A percentile compares a stretch with the other conserved stretches of the same genome.
These are phyloP conservation scores for Pseudogymnoascus sp. DNA, from an alignment of 2,329 filamentous ascomycete genomes.

Conservation along the genomic window DNA sequence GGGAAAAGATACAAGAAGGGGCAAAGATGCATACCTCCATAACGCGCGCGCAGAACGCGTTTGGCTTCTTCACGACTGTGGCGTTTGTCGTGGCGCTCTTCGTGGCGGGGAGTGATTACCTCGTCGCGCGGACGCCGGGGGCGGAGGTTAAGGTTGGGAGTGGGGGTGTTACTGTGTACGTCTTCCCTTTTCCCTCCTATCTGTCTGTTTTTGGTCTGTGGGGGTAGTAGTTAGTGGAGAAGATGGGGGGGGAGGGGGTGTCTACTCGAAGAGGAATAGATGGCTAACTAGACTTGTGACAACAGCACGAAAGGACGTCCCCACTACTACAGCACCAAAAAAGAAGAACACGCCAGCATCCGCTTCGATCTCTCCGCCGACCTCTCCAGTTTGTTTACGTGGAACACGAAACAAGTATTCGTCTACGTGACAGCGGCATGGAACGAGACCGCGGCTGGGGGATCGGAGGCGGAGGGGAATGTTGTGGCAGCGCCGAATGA, in stretches of 20 bases:
- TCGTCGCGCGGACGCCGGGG: constrained; percentile 59
- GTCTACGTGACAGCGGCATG: constrained; percentile 85
- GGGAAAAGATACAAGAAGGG: too few relatives aligned
- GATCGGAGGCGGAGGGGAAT: too few relatives aligned
- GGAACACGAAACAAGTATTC: constrained; percentile 99
- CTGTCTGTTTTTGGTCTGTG: too few relatives aligned
- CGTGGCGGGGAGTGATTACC: constrained; percentile 72
- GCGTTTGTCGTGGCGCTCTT: constrained; percentile 71
- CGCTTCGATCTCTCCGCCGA: constrained; percentile 91
- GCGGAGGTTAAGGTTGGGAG: constrained; percentile 61
- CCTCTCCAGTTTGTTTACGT: constrained; percentile 86
- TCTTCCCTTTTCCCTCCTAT: constrained; percentile 14
- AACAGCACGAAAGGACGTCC: constrained; percentile 84
- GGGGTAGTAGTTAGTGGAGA: too few relatives aligned
- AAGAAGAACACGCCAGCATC: constrained; percentile 92
- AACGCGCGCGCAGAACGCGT: constrained; percentile 81
- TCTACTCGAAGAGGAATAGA: too few relatives aligned
- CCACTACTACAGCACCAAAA: constrained; percentile 90
- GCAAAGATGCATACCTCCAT: constrained; percentile 73
- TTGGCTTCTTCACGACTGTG: constrained; percentile 96
- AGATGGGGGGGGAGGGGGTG: too few relatives aligned
- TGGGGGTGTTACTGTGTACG: constrained; percentile 66
- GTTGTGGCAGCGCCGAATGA: constrained; percentile 44
- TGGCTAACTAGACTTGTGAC: constrained; percentile 47
- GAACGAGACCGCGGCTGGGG: constrained; percentile 33